These are phyloP conservation scores for Deuterostichococcus epilithicus DNA, from an alignment of 139 green algal genomes.

Conservation along the genomic window DNA sequence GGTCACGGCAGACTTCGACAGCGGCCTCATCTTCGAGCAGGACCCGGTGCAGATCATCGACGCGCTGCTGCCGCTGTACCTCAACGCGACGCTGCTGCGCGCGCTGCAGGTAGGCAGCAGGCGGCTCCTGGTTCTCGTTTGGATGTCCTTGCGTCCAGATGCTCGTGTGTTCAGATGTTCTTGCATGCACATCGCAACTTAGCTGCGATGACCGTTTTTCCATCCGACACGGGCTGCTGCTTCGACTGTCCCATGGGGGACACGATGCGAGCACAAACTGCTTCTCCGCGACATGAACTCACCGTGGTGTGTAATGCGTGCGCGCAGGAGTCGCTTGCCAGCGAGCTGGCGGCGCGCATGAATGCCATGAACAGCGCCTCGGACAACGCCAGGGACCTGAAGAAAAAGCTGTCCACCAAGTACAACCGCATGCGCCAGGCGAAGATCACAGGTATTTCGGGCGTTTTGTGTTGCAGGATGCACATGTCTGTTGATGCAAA, in stretches of 20 bases:
- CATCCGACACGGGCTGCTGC: neutral
- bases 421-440: slow-evolving; percentile 96
- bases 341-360: slow-evolving; percentile 98
- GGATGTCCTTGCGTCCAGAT: no score
- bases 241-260: slow-evolving; percentile 4
- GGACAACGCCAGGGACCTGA: slow-evolving; percentile 95
- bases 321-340: slow-evolving; percentile 90
- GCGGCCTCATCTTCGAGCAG: slow-evolving; percentile 96
- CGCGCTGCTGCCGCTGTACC: slow-evolving; percentile 96
- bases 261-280: neutral
- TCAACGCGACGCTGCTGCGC: slow-evolving; percentile 91
- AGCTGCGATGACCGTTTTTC: neutral
- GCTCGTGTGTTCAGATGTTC: no score
- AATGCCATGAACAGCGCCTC: slow-evolving; percentile 97
- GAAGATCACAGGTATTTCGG: slow-evolving; percentile 72
- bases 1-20: slow-evolving; percentile 74
- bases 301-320: neutral
- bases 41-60: slow-evolving; percentile 98
- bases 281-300: neutral
- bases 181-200: neutral
- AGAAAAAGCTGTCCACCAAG: slow-evolving; percentile 73
- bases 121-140: no score
- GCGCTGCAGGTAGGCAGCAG: slow-evolving; percentile 28
- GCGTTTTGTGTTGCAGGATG: neutral
- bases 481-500: neutral